Base-by-base conservation (phyloP, 2,329 filamentous ascomycete species). In the Ramichloridium luteum region DNA sequence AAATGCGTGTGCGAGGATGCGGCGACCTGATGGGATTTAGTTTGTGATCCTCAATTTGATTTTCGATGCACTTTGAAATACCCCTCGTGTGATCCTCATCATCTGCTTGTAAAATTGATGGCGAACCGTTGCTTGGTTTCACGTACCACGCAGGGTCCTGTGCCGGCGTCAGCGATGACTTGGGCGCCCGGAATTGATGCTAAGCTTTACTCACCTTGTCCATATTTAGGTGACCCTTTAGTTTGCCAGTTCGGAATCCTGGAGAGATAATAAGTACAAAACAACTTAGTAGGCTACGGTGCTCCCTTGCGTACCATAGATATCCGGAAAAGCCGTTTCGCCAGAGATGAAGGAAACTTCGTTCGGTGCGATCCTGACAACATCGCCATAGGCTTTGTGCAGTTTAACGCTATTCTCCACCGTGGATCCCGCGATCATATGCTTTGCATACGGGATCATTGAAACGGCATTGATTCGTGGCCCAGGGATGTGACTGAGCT, bases 281-380 rank as follows among this genome's bases (percentile, higher is more conserved):
- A n/a, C n/a, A n/a, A n/a, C n/a, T n/a, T n/a, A n/a, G n/a, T n/a
- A n/a, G n/a, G n/a, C n/a, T n/a, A n/a, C n/a, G n/a, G n/a, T n/a
- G n/a, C 9, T n/a, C 20, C n/a, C n/a, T 23, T 9, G n/a, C n/a
- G n/a, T n/a, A n/a, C 59, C 60, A 38, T 62, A 63, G 20, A 64
- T 59, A 16, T 63, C 60, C 29, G 52, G 51, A 53, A 56, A 63
- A 2, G 59, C 58, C 2, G 53, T 56, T 2, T 62, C 58, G n/a
- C 46, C 56, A 3, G 56, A 54, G 31, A 52, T 62, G 45, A 62
- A 61, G 1, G 60, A 61, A 1, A 64, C 35, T 35, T 65, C 58
- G 16, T 52, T 54, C 0, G 61, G 62, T 0, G 51, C 47, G 4
- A 64, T 37, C 6, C 61, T 53, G 1, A 65, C 58, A 2, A 55